Percentiles rank a stretch among this genome's conserved stretches.
phyloP scores from a whole-genome alignment of 2,329 filamentous ascomycete species.

The Trichoderma simmonsii region DNA sequence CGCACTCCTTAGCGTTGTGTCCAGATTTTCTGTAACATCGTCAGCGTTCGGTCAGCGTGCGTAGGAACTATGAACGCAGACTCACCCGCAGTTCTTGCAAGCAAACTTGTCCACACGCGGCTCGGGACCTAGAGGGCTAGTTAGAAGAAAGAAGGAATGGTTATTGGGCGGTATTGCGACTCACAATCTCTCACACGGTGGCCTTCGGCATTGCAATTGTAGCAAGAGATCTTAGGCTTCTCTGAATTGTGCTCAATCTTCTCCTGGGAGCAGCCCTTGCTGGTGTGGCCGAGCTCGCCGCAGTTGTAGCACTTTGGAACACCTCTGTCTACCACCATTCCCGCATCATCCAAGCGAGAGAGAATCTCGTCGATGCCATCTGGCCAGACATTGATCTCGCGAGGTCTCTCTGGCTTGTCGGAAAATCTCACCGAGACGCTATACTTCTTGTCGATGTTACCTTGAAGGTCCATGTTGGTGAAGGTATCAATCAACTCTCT shows the following conservation, averaged over 20 bases:
- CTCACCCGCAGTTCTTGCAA: slow-evolving; percentile 65
- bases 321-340: slow-evolving; percentile 58
- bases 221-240: slow-evolving; percentile 53
- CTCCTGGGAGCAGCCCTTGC: slow-evolving; percentile 60
- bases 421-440: slow-evolving; percentile 61
- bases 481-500: slow-evolving; percentile 54
- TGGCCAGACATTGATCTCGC: slow-evolving; percentile 61
- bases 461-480: slow-evolving; percentile 71
- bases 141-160: not conserved
- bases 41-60: not conserved
- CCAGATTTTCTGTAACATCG: slow-evolving; percentile 42
- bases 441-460: slow-evolving; percentile 63
- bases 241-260: slow-evolving; percentile 43
- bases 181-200: slow-evolving; percentile 69
- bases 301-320: slow-evolving; percentile 63
- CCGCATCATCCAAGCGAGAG: slow-evolving; percentile 61
- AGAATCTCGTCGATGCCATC: slow-evolving; percentile 57
- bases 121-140: slow-evolving; percentile 45
- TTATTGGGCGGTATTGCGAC: slow-evolving; percentile 25
- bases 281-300: slow-evolving; percentile 58
- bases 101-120: slow-evolving; percentile 62
- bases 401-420: slow-evolving; percentile 54
- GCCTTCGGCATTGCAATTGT: slow-evolving; percentile 61
- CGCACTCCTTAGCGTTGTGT: slow-evolving; percentile 49
- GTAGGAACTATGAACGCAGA: slow-evolving; percentile 16